Evolutionary conservation across 2,329 filamentous ascomycete species (phyloP), one percentile per base, ranked within the genome.

Genomic region (Penicillium italicum): DNA sequence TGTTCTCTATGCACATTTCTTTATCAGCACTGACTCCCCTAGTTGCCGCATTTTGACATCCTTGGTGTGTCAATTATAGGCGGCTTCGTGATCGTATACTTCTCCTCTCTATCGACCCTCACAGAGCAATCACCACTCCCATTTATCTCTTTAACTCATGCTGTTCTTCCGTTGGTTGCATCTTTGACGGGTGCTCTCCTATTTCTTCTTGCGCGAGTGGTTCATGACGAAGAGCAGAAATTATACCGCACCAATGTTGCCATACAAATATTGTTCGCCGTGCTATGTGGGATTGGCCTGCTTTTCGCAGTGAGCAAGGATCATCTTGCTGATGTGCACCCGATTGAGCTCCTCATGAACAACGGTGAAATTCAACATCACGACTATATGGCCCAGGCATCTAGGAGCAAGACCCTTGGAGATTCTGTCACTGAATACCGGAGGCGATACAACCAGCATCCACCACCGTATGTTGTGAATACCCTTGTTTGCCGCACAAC

Each of bases 271-370:
- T 30, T 74, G 5, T 66, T 80, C 18, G 52, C 77, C 6, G 37
- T 77, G 5, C 63, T 82, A 1, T 70, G 80, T 42, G 65, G 74
- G n/a, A 52, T 79, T 59, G 74, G 75, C 56, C 58, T 77, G 4
- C 66, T 70, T 34, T 67, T 79, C 7, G 74, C 71, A 46, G 68
- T 74, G 28, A 70, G 74, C 30, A 76, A 77, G 50, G 74, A 72
- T 22, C 70, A 71, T 18, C 61, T 72, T 24, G 65, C 75, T 18
- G 69, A 72, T 18, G 74, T 74, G 36, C 83, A 85, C 64, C 82
- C 83, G 0, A 83, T 85, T 47, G 79, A 82, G 50, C 65, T 76
- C 34, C 72, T 85, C 18, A 80, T 85, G 28, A 76, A 79, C 43
- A 70, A 80, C 18, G 82, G 78, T 16, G 73, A 74, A 46, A 57